phyloP scores from a whole-genome alignment of 768 basidiomycete species.

The Lentinula lateritia region DNA sequence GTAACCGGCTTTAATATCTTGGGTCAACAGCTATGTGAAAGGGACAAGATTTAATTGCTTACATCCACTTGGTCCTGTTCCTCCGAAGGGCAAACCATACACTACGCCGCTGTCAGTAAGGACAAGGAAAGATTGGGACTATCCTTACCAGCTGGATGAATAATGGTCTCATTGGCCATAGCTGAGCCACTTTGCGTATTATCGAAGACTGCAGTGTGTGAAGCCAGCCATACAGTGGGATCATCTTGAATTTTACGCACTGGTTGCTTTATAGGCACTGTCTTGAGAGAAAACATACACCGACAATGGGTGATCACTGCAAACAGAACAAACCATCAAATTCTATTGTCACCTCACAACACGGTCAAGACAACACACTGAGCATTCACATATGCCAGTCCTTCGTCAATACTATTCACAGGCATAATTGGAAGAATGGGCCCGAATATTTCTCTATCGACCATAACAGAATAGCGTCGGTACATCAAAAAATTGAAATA shows the following conservation, averaged over 20 bases:
- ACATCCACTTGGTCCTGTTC: conserved; percentile 65
- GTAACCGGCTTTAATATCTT: conserved; percentile 41
- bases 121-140: too few species aligned
- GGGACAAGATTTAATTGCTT: conserved; percentile 14
- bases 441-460: conserved; percentile 63
- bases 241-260: conserved; percentile 19
- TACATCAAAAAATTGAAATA: neutral
- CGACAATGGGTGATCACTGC: conserved; percentile 53
- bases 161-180: conserved; percentile 56
- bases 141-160: conserved; percentile 39
- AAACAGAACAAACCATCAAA: neutral
- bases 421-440: conserved; percentile 62
- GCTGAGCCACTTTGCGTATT: conserved; percentile 53
- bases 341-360: neutral
- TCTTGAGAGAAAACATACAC: conserved; percentile 60
- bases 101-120: conserved; percentile 14
- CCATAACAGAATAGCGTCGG: neutral
- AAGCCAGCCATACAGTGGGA: neutral
- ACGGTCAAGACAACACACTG: conserved; percentile 28
- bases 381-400: conserved; percentile 46
- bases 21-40: neutral
- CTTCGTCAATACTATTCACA: conserved; percentile 50
- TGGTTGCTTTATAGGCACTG: conserved; percentile 28
- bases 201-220: conserved; percentile 36
- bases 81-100: conserved; percentile 42